phyloP scores from a whole-genome alignment of 2,329 filamentous ascomycete species.

The Cordyceps javanica region DNA sequence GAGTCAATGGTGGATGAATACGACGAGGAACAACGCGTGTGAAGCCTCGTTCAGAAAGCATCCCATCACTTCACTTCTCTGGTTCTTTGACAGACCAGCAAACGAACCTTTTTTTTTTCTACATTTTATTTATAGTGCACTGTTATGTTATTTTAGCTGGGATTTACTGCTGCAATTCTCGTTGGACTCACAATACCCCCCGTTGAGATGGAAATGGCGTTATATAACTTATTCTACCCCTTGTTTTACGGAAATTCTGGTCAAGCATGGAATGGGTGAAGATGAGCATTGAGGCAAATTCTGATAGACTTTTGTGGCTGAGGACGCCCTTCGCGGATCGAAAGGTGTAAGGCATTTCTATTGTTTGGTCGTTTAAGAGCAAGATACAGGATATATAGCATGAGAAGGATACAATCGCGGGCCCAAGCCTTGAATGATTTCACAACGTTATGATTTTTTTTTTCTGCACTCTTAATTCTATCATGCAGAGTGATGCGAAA shows the following conservation, averaged over 20 bases:
- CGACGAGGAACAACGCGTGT: conserved; percentile 25
- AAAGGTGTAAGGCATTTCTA: neutral
- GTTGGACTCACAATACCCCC: conserved; percentile 4
- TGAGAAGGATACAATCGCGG: conserved; percentile 9
- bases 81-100: conserved; percentile 1
- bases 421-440: conserved; percentile 10
- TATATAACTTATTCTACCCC: conserved; percentile 8
- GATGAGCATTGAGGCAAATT: neutral
- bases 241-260: conserved; percentile 6
- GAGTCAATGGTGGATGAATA: conserved; percentile 28
- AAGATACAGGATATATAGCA: conserved; percentile 8
- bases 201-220: conserved; percentile 8
- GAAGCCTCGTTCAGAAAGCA: conserved; percentile 14
- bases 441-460: neutral
- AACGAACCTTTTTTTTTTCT: neutral
- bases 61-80: conserved; percentile 11
- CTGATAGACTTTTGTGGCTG: conserved; percentile 3
- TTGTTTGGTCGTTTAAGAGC: conserved; percentile 2
- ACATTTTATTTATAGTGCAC: too few relatives aligned
- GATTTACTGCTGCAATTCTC: conserved; percentile 1
- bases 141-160: neutral
- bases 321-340: neutral
- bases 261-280: neutral
- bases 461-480: neutral
- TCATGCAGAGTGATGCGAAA: too few relatives aligned